Conservation (phyloP, 2,329 filamentous ascomycete genomes). For the Exophiala spinifera region DNA sequence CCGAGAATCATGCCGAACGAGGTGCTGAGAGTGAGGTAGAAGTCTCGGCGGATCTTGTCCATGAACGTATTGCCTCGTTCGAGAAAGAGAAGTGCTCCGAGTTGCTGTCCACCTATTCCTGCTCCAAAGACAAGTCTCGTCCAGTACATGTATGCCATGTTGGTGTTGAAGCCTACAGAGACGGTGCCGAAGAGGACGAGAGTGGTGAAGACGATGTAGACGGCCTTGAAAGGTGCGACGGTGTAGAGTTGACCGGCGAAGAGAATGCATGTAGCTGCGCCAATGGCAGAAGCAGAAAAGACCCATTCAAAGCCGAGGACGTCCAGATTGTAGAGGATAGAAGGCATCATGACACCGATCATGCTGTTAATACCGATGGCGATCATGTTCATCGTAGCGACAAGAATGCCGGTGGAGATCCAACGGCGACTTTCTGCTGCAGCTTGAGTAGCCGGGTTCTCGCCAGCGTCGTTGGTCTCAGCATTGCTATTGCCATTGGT, state of each 20-base stretch:
- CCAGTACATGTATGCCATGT: conserved; percentile 18
- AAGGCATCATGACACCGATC: conserved; percentile 16
- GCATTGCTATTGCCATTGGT: too few relatives aligned
- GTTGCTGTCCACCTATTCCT: conserved; percentile 20
- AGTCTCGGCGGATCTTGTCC: conserved; percentile 20
- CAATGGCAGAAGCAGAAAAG: conserved; percentile 16
- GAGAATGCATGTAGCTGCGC: conserved; percentile 16
- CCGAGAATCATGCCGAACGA: conserved; percentile 16
- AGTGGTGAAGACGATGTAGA: conserved; percentile 13
- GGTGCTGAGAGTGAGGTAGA: conserved; percentile 18
- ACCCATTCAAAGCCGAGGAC: conserved; percentile 21
- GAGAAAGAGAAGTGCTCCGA: conserved; percentile 17
- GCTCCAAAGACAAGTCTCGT: conserved; percentile 12
- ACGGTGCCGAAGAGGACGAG: conserved; percentile 14
- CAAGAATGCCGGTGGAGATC: conserved; percentile 11
- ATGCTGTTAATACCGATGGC: conserved; percentile 15
- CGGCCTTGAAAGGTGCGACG: conserved; percentile 13
- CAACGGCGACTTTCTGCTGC: neutral
- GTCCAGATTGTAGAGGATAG: conserved; percentile 16
- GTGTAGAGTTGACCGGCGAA: conserved; percentile 20
- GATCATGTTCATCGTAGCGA: conserved; percentile 16
- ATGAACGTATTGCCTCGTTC: conserved; percentile 16
- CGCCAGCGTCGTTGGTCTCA: too few relatives aligned
- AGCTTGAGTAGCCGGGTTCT: neutral
- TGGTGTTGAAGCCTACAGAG: conserved; percentile 9